phyloP scores from a whole-genome alignment of 2,329 filamentous ascomycete species.

The Lasiodiplodia theobromae region DNA sequence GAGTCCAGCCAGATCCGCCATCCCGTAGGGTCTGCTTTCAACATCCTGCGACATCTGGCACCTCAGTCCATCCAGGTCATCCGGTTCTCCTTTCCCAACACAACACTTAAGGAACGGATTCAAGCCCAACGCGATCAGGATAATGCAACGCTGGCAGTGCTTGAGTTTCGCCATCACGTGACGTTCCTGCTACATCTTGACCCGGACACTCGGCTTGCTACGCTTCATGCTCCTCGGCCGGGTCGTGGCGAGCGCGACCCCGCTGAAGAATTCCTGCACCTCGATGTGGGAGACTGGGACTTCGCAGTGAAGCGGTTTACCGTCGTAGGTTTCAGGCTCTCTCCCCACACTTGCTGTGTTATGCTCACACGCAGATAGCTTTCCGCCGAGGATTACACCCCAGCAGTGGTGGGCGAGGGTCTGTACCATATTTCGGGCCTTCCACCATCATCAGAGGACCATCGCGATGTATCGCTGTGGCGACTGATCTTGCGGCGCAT shows the following conservation, averaged over 20 bases:
- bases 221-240: conserved; percentile 1
- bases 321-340: background rate
- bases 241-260: conserved; percentile 1
- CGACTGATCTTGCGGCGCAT: background rate
- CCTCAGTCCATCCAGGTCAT: conserved; percentile 3
- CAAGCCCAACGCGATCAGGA: background rate
- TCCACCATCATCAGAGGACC: background rate
- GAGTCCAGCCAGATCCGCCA: background rate
- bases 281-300: background rate
- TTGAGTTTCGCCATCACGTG: background rate
- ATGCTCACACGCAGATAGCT: background rate
- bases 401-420: background rate
- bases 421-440: background rate
- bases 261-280: background rate
- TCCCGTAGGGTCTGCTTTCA: background rate
- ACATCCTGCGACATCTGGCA: background rate
- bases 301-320: background rate
- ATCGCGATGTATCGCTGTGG: background rate
- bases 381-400: background rate
- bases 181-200: background rate
- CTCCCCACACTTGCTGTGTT: background rate
- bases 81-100: background rate
- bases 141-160: background rate
- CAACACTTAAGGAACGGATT: background rate
- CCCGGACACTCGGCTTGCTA: background rate